Conservation (phyloP, 768 basidiomycete species). For the Lentinula sp. region DNA sequence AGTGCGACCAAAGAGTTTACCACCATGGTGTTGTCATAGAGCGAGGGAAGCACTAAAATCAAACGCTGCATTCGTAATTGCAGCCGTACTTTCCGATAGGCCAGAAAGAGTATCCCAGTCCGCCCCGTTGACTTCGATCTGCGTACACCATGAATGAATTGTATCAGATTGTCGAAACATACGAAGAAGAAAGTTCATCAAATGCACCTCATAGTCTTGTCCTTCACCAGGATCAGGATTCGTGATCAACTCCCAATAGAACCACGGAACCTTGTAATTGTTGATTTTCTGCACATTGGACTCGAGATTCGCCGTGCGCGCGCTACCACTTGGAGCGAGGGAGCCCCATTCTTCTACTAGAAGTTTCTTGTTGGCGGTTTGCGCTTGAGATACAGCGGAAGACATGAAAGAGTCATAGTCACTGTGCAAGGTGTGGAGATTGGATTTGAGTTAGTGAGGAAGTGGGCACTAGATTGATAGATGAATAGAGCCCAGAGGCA, state of each 20-base stretch:
- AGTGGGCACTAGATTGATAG: too few species aligned
- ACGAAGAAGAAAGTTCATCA: neutral
- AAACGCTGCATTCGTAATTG: constrained; percentile 14
- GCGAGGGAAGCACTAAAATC: constrained; percentile 17
- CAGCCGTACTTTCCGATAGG: constrained; percentile 8
- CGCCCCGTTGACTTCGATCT: constrained; percentile 18
- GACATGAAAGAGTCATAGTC: constrained; percentile 19
- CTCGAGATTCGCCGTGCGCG: constrained; percentile 26
- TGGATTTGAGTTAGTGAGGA: too few species aligned
- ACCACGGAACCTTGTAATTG: constrained; percentile 27
- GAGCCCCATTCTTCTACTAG: constrained; percentile 32
- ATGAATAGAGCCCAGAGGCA: too few species aligned
- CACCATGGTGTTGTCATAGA: neutral
- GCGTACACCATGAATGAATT: neutral
- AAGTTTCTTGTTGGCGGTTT: constrained; percentile 28
- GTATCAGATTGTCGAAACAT: neutral
- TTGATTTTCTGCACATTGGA: constrained; percentile 25
- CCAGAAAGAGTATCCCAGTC: constrained; percentile 15
- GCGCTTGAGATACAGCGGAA: constrained; percentile 21
- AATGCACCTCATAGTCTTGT: constrained; percentile 18
- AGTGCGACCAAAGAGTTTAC: too few species aligned
- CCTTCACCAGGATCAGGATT: constrained; percentile 28
- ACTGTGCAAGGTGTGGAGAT: constrained; percentile 4
- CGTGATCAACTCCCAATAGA: constrained; percentile 33
- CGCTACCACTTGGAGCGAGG: constrained; percentile 14